A percentile compares a stretch with the other conserved stretches of the same genome.
Evolutionary conservation across 306 rosid species (phyloP).

Genomic region (Corylus americana): DNA sequence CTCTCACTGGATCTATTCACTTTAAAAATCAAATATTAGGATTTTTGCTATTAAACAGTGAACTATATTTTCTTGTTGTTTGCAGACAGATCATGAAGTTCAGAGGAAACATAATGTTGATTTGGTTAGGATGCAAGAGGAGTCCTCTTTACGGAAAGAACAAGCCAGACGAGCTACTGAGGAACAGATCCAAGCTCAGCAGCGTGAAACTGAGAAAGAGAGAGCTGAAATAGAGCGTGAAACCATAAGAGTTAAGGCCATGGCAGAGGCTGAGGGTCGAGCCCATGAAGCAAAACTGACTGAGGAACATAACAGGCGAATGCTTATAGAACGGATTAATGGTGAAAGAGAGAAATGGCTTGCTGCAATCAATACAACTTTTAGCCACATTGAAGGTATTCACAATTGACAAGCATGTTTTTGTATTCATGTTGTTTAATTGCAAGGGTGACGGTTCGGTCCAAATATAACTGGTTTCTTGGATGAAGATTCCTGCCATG

Average conservation of each 20-base stretch:
- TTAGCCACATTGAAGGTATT: slow-evolving; percentile 93
- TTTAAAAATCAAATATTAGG: neutral
- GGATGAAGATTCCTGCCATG: neutral
- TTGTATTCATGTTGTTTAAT: neutral
- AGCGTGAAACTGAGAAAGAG: slow-evolving; percentile 84
- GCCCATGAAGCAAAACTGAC: slow-evolving; percentile 85
- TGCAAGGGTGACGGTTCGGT: slow-evolving; percentile 8
- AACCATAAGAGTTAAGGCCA: slow-evolving; percentile 86
- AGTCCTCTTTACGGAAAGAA: slow-evolving; percentile 80
- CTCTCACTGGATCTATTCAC: neutral
- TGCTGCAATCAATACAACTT: slow-evolving; percentile 92
- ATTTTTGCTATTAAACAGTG: neutral
- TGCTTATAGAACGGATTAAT: slow-evolving; percentile 78
- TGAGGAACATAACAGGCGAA: slow-evolving; percentile 85
- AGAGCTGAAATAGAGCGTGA: slow-evolving; percentile 91
- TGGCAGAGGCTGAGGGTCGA: slow-evolving; percentile 95
- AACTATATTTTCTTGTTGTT: slow-evolving; percentile 19
- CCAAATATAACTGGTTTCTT: slow-evolving; percentile 19
- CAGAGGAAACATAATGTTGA: slow-evolving; percentile 89
- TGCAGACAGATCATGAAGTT: slow-evolving; percentile 83
- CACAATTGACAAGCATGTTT: slow-evolving; percentile 11
- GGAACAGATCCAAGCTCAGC: slow-evolving; percentile 90
- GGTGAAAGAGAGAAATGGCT: slow-evolving; percentile 99
- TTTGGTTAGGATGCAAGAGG: slow-evolving; percentile 92
- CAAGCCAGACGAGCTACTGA: slow-evolving; percentile 82